Percentiles rank a stretch among this genome's conserved stretches.
Evolutionary conservation across 225 moss, liverwort and hornwort genomes (phyloP).

Genomic region (Anthoceros angustus): DNA sequence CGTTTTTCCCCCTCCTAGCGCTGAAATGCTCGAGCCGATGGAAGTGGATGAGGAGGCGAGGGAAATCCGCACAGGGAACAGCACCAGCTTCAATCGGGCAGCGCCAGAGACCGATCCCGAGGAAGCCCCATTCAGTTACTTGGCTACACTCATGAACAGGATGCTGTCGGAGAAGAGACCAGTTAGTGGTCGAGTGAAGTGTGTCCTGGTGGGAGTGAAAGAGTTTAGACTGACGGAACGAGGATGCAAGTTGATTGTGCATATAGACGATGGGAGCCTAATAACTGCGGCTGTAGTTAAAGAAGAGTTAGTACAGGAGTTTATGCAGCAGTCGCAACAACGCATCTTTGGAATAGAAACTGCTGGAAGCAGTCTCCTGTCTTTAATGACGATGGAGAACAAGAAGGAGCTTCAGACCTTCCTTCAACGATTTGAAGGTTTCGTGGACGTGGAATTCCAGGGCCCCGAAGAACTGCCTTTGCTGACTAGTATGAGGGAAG

Average conservation of each 20-base stretch:
- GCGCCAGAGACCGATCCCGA: too few species aligned
- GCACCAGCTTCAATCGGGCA: neutral
- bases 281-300: constrained; percentile 59
- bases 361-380: neutral
- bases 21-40: too few species aligned
- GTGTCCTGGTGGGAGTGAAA: constrained; percentile 83
- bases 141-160: neutral
- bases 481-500: constrained; percentile 46
- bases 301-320: constrained; percentile 32
- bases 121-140: neutral
- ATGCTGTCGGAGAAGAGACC: neutral
- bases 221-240: constrained; percentile 60
- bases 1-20: too few species aligned
- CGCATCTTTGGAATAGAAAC: neutral
- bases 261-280: constrained; percentile 84
- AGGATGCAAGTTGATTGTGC: constrained; percentile 59
- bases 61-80: constrained; percentile 3
- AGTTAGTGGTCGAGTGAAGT: constrained; percentile 28
- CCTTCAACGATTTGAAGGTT: constrained; percentile 73
- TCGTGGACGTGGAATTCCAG: constrained; percentile 50
- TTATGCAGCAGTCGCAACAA: neutral
- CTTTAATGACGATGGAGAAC: constrained; percentile 25
- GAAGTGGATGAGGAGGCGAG: too few species aligned
- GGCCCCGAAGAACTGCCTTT: constrained; percentile 21
- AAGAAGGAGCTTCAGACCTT: constrained; percentile 63